Percentiles rank a stretch among this genome's conserved stretches.
Evolutionary conservation across 495 filamentous ascomycete genomes (phyloP).

Genomic region (Bacidia rubella): DNA sequence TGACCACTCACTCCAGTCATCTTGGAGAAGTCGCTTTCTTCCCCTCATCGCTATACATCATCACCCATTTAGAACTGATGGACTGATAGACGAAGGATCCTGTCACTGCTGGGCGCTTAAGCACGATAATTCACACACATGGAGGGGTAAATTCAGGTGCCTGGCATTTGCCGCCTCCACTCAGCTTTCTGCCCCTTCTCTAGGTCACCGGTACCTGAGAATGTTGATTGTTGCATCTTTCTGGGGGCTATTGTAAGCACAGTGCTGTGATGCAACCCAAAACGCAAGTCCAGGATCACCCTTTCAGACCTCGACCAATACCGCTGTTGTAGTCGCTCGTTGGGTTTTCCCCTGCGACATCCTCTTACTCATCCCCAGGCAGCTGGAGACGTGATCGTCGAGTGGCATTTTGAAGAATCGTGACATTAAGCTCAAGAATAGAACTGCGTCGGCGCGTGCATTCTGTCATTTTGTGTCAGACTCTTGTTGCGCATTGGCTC

Average conservation of each 20-base stretch:
- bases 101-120: slow-evolving; percentile 4
- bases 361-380: neutral
- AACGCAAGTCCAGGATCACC: neutral
- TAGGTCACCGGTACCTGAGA: neutral
- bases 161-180: neutral
- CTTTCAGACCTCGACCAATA: neutral
- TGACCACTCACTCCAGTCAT: slow-evolving; percentile 1
- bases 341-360: neutral
- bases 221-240: neutral
- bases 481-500: neutral
- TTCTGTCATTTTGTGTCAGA: neutral
- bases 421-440: neutral
- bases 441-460: neutral
- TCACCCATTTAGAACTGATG: neutral
- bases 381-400: neutral
- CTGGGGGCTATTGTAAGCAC: neutral
- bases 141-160: neutral
- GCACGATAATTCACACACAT: neutral
- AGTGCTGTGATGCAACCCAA: neutral
- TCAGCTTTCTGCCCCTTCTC: neutral
- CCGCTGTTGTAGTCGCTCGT: neutral
- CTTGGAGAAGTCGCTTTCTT: neutral
- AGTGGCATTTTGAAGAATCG: neutral
- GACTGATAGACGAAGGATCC: neutral
- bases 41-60: neutral